Evolutionary conservation across 78 protist species (phyloP), one percentile per base, ranked within the genome.

Genomic region (Dictyostelium capitatum): DNA sequence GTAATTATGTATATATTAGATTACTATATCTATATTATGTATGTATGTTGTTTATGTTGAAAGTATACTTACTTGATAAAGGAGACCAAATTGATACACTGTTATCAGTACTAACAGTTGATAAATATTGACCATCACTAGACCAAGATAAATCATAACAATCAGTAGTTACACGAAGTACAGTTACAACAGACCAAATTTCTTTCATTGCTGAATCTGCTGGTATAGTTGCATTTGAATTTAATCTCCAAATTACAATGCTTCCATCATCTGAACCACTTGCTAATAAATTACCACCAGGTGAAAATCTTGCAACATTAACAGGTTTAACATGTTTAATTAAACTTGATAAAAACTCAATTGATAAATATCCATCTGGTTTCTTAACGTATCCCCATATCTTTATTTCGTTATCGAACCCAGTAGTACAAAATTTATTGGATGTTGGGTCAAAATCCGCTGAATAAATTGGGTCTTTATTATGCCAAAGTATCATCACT

Each of bases 401-500:
- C 93, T 87, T 28, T 75, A 84, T 51, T 73, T 87, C 93, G 50
- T 87, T 87, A 65, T 87, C 93, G n/a, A 80, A 87, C 14, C 93
- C 93, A 15, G 93, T 64, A 28, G 93, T 87, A 78, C 93, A 87
- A 41, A 87, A 64, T 87, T 53, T 74, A 65, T 87, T 77, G 48
- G 85, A 50, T 14, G 50, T 32, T 64, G 83, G 43, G 20, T 87
- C 84, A 15, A 87, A 87, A 65, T 87, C 93, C 4, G 79, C 10
- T 11, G 93, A 87, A 64, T 87, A 87, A 25, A 87, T 87, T 17
- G 93, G 93, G 6, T 87, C 93, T 64, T 87, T 74, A 80, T 87
- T 77, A 30, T 87, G 93, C 93, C 93, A 87, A 19, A 87, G 62
- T 28, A 87, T 87, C 93, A 87, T 87, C 17, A 87, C 93, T 20